A percentile compares a stretch with the other conserved stretches of the same genome.
These are phyloP conservation scores for Trametes polyzona DNA, from an alignment of 1,284 basidiomycete species.

Conservation along the genomic window DNA sequence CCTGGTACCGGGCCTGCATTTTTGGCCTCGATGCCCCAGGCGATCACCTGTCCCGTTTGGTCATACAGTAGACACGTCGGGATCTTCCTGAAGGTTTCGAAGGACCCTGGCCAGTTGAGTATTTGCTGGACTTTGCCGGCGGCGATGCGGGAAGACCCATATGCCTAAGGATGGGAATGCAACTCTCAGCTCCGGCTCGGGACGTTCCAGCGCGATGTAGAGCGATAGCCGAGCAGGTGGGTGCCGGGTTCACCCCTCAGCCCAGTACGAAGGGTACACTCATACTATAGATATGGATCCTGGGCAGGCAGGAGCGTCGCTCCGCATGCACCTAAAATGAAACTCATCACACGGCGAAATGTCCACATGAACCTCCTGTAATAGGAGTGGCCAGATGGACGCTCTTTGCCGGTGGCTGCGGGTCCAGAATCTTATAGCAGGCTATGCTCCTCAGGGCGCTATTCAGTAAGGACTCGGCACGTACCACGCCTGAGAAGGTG, in stretches of 20 bases:
- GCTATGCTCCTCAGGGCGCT: not conserved
- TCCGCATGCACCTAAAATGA: too few relatives aligned
- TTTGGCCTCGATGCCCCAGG: constrained; percentile 83
- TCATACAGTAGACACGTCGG: constrained; percentile 81
- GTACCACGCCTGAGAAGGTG: constrained; percentile 81
- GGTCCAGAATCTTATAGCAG: too few relatives aligned
- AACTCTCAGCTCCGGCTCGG: constrained; percentile 3
- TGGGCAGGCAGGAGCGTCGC: too few relatives aligned
- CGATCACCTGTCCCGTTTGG: constrained; percentile 65
- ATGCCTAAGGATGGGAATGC: constrained; percentile 52
- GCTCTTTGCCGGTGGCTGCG: too few relatives aligned
- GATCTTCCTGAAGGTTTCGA: constrained; percentile 81
- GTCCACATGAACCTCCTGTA: too few relatives aligned
- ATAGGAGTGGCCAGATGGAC: too few relatives aligned
- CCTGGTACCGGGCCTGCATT: constrained; percentile 70
- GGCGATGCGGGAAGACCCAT: constrained; percentile 81
- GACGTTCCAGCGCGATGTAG: not conserved
- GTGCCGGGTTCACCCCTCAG: too few relatives aligned
- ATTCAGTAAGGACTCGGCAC: constrained; percentile 32
- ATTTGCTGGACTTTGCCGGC: constrained; percentile 78
- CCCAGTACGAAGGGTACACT: too few relatives aligned
- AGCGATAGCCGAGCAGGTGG: not conserved
- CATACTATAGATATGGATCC: too few relatives aligned
- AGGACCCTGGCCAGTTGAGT: constrained; percentile 76
- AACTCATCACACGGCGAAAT: too few relatives aligned